Base-by-base conservation (phyloP, 2,329 filamentous ascomycete species). In the Coniochaeta pulveracea region DNA sequence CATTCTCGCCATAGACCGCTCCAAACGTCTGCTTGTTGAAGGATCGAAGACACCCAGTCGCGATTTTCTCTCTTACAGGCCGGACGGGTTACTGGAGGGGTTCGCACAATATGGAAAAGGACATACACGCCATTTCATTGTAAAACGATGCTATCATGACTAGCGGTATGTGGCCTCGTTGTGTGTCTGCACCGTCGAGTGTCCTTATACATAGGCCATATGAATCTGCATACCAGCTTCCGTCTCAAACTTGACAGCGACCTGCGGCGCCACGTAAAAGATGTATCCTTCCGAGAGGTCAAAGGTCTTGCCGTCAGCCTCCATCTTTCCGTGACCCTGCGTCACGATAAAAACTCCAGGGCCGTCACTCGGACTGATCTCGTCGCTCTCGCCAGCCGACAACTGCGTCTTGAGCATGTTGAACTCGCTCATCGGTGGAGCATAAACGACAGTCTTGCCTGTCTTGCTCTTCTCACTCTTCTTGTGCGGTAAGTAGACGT, bases 361-460 rank as follows among this genome's bases (percentile, higher is more conserved):
- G 0, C 80, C 80, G 0, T 64, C 58, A 14, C 77, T 56, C 2
- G 61, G 56, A 27, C 54, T 55, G 11, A 81, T 55, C 5, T 55
- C 61, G 43, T 86, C 80, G 23, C 54, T 66, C 44, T 82, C 74
- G 1, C 68, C 71, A 0, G 54, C 52, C 3, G 49, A 52, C n/a
- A 86, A 46, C 14, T 65, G 63, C 2, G 69, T 75, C 30, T 66
- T 61, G 9, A 85, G 55, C 57, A 86, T 71, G 43, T 76, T 70
- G 47, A 88, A 86, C 53, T 86, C 81, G 44, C 70, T 75, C 52
- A 84, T 66, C 0, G 78, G 77, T 5, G 80, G 80, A 8, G 61
- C 63, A 47, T 81, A 83, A 2, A 76, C 56, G 32, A 65, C 61
- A 2, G 78, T 81, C 52, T 70, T 76, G 0, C 76, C 76, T 26